phyloP scores from a whole-genome alignment of 2,329 filamentous ascomycete genomes.

The Fusarium denticulatum region DNA sequence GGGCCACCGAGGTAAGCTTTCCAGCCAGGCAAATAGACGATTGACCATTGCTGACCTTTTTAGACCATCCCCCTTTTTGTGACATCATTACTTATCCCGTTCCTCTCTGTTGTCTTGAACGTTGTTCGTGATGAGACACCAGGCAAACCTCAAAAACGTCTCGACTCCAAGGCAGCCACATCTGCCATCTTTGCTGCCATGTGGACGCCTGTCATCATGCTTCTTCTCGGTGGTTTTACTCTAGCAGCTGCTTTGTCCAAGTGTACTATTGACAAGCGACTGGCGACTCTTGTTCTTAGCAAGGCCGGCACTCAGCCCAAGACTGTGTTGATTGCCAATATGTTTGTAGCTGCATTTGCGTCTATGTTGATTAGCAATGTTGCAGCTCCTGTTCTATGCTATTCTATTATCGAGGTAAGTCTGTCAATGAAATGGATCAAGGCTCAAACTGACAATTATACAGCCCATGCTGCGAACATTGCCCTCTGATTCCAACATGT shows the following conservation, averaged over 20 bases:
- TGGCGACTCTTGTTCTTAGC: slow-evolving; percentile 94
- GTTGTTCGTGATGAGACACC: slow-evolving; percentile 81
- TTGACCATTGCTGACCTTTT: slow-evolving; percentile 15
- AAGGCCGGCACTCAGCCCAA: slow-evolving; percentile 92
- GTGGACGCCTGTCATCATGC: slow-evolving; percentile 99
- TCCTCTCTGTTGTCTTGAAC: slow-evolving; percentile 85
- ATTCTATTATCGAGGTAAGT: slow-evolving; percentile 91
- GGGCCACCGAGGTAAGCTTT: slow-evolving; percentile 86
- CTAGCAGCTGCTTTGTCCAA: slow-evolving; percentile 95
- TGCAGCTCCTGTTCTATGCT: slow-evolving; percentile 94
- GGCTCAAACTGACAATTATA: slow-evolving; percentile 10
- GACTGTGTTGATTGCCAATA: slow-evolving; percentile 93
- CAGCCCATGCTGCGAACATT: slow-evolving; percentile 94
- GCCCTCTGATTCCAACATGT: slow-evolving; percentile 89
- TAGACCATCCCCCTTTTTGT: slow-evolving; percentile 96
- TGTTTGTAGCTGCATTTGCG: slow-evolving; percentile 97
- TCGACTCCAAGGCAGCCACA: slow-evolving; percentile 84
- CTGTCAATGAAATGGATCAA: neutral
- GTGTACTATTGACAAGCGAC: slow-evolving; percentile 96
- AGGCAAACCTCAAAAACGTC: slow-evolving; percentile 67
- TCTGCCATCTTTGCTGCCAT: slow-evolving; percentile 90
- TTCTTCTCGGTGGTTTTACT: slow-evolving; percentile 94
- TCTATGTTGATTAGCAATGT: slow-evolving; percentile 99
- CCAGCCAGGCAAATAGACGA: neutral
- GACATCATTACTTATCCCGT: slow-evolving; percentile 92